phyloP scores from a whole-genome alignment of 345 rosid species.

The Boechera stricta region DNA sequence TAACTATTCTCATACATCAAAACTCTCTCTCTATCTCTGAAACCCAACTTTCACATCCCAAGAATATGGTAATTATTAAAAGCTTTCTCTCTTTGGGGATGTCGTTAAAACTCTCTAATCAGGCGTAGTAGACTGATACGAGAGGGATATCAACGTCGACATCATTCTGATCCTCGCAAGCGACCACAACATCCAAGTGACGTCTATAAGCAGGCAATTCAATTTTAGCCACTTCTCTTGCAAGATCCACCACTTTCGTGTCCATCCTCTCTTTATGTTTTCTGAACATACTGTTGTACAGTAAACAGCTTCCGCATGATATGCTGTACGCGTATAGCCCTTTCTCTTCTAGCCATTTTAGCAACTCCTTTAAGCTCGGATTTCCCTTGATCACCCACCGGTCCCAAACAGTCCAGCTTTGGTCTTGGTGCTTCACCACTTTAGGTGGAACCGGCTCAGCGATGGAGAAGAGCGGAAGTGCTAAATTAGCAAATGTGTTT shows the following conservation, averaged over 20 bases:
- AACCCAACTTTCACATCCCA: not conserved
- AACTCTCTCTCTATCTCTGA: conserved; percentile 31
- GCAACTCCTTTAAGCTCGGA: conserved; percentile 75
- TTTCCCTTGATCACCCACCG: conserved; percentile 77
- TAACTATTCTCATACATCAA: conserved; percentile 36
- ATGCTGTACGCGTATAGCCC: conserved; percentile 92
- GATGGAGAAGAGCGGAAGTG: conserved; percentile 90
- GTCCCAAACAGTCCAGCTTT: conserved; percentile 99
- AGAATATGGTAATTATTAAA: conserved; percentile 19
- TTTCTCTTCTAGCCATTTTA: conserved; percentile 78
- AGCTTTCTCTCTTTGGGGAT: conserved; percentile 9
- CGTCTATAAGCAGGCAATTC: conserved; percentile 72
- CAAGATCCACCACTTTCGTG: conserved; percentile 77
- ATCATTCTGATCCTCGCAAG: conserved; percentile 87
- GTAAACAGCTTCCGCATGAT: conserved; percentile 85
- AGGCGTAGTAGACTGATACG: conserved; percentile 77
- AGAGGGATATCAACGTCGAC: conserved; percentile 90
- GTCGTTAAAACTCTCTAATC: conserved; percentile 9
- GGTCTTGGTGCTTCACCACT: conserved; percentile 78
- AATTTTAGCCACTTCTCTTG: conserved; percentile 79
- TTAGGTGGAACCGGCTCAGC: conserved; percentile 98
- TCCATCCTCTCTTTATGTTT: conserved; percentile 86
- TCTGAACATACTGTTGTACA: conserved; percentile 88
- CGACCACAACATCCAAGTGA: conserved; percentile 92
- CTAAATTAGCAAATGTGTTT: conserved; percentile 95